Conservation (phyloP, 768 basidiomycete species). For the Pisolithus albus region DNA sequence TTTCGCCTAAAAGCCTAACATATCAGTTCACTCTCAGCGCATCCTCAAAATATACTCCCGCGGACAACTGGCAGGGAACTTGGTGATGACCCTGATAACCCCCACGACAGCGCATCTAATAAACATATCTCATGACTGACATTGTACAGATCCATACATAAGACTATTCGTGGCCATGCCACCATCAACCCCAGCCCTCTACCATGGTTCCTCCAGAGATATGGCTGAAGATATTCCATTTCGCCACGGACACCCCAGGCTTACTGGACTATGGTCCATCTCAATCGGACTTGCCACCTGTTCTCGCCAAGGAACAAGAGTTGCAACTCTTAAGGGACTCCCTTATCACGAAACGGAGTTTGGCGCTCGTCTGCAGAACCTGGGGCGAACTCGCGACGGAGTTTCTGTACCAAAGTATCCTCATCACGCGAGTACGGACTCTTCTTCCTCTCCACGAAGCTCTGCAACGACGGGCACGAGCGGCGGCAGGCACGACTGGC, state of each 20-base stretch:
- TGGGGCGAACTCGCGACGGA: constrained; percentile 18
- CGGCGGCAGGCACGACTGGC: constrained; percentile 1
- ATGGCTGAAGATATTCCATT: constrained; percentile 22
- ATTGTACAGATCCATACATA: too few species aligned
- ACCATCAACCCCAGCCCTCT: too few species aligned
- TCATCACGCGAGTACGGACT: constrained; percentile 14
- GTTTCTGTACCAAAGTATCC: constrained; percentile 18
- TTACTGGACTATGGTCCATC: constrained; percentile 8
- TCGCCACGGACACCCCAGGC: constrained; percentile 11
- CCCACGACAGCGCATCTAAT: too few species aligned
- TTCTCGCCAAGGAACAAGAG: constrained; percentile 14
- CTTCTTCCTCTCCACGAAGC: constrained; percentile 12
- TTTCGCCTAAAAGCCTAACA: too few species aligned
- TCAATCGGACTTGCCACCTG: constrained; percentile 15
- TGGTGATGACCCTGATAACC: too few species aligned
- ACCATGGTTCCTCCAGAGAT: constrained; percentile 21
- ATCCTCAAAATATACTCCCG: too few species aligned
- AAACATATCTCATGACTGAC: too few species aligned
- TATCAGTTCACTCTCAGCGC: too few species aligned
- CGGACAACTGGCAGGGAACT: too few species aligned
- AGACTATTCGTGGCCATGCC: too few species aligned
- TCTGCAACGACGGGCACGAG: constrained; percentile 4
- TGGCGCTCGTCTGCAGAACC: constrained; percentile 19
- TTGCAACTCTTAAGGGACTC: constrained; percentile 12
- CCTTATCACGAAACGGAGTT: constrained; percentile 15